Base-by-base conservation (phyloP, 1,139 yeast species). In the Hyphopichia fennica region DNA sequence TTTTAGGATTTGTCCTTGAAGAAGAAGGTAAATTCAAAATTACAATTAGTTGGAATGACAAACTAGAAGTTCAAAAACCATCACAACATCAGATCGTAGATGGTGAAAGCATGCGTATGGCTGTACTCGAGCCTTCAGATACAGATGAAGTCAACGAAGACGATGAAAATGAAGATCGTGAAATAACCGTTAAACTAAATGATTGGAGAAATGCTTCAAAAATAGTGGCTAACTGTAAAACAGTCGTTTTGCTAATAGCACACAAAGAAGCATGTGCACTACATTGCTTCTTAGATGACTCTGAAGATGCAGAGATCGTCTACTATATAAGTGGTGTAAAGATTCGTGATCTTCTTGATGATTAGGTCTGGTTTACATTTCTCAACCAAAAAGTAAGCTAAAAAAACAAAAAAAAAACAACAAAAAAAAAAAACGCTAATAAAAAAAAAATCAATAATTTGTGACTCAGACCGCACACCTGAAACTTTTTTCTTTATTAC, bases 171-270 rank as follows among this genome's bases (percentile, higher is more conserved):
- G 60, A 62, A 35, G 71, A 63, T 34, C 63, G 66, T 38, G 70
- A 65, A 25, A 64, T 80, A 13, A 59, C 66, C 16, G 77, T 82
- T 16, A 68, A 66, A 48, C 59, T 81, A 20, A 67, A 65, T 46
- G 84, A 81, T 54, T 82, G 87, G 87, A 77, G 69, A 44, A 57
- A 75, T 57, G 84, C 84, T 0, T 68, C 81, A 3, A 72, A 63
- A 50, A 67, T 82, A 16, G 76, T 81, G 32, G 80, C 80, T 16
- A 60, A 73, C 9, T 78, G 86, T 51, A 72, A 74, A 39, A 73
- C 76, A 2, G 76, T 81, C 37, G 72, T 80, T 14, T 54, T 82
- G 35, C 65, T 79, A 34, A 61, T 82, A 35, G 69, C 81, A 17
- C 60, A 64, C n/a, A 64, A 67, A 10, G 77, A 77, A 40, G 81